Percentiles rank a stretch among this genome's conserved stretches.
These are phyloP conservation scores for Suhomyces maxii DNA, from an alignment of 1,139 yeast species.

Conservation along the genomic window DNA sequence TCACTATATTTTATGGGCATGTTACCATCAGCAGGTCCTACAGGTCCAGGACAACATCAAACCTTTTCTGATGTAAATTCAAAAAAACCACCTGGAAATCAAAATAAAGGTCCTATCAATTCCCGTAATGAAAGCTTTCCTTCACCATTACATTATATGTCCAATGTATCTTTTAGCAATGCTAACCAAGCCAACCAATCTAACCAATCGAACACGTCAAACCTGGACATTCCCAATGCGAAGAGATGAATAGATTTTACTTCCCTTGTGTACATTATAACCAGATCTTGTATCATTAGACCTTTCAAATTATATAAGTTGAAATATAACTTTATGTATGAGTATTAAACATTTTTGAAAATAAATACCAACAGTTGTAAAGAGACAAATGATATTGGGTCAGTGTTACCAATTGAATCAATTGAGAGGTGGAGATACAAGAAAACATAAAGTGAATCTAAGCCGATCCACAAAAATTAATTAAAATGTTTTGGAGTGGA, in stretches of 20 bases:
- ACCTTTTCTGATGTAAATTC: constrained; percentile 2
- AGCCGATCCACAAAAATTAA: no score
- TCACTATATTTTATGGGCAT: constrained; percentile 18
- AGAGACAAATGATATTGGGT: no score
- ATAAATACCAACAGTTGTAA: neutral
- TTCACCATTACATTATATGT: constrained; percentile 16
- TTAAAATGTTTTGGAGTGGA: no score
- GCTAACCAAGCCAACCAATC: constrained; percentile 1
- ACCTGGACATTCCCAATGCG: constrained; percentile 4
- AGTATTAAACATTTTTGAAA: neutral
- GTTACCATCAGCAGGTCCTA: constrained; percentile 17
- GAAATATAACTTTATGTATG: neutral
- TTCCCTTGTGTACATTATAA: constrained; percentile 6
- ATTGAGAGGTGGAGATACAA: no score
- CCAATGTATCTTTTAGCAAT: constrained; percentile 11
- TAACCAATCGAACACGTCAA: constrained; percentile 2
- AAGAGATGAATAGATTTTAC: constrained; percentile 3
- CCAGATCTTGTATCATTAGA: constrained; percentile 5
- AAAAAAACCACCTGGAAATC: neutral
- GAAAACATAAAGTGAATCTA: no score
- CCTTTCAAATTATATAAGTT: neutral
- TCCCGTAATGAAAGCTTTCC: constrained; percentile 13
- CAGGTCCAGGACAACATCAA: constrained; percentile 10
- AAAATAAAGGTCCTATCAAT: constrained; percentile 1
- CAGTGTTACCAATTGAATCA: no score